Conservation (phyloP, 805 yeast genomes). For the Yamadazyma laniorum region DNA sequence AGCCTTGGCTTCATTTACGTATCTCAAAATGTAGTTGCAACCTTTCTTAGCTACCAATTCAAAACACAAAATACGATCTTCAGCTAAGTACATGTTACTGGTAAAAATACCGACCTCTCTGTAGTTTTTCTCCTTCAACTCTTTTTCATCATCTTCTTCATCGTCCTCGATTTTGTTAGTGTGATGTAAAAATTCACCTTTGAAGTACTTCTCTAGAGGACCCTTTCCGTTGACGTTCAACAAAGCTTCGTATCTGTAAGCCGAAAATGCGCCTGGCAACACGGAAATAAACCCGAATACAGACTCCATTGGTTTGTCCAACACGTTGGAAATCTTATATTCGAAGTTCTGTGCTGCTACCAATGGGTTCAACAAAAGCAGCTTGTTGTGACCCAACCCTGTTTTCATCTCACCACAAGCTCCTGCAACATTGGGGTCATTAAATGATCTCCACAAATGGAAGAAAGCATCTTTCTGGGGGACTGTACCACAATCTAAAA, state of each 20-base stretch:
- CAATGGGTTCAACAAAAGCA: slow-evolving; percentile 69
- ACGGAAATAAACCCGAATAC: slow-evolving; percentile 93
- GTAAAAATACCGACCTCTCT: slow-evolving; percentile 73
- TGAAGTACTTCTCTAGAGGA: slow-evolving; percentile 86
- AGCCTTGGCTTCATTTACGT: slow-evolving; percentile 85
- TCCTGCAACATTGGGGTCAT: slow-evolving; percentile 83
- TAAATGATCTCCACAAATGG: slow-evolving; percentile 86
- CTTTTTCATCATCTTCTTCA: slow-evolving; percentile 39
- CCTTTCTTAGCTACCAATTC: slow-evolving; percentile 85
- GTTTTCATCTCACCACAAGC: slow-evolving; percentile 97
- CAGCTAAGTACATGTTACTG: slow-evolving; percentile 95
- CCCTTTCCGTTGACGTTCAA: slow-evolving; percentile 70
- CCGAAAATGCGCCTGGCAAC: slow-evolving; percentile 95
- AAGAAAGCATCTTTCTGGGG: slow-evolving; percentile 83
- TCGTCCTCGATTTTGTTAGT: slow-evolving; percentile 44
- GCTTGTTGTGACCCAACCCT: slow-evolving; percentile 59
- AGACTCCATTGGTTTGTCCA: slow-evolving; percentile 95
- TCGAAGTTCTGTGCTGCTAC: slow-evolving; percentile 97
- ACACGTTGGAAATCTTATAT: slow-evolving; percentile 89
- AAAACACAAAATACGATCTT: slow-evolving; percentile 92
- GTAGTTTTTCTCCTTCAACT: slow-evolving; percentile 37
- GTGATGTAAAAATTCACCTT: slow-evolving; percentile 82
- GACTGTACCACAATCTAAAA: slow-evolving; percentile 92
- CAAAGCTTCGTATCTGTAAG: slow-evolving; percentile 82
- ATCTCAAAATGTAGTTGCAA: slow-evolving; percentile 74